Evolutionary conservation across 2,329 filamentous ascomycete species (phyloP), one percentile per base, ranked within the genome.

Genomic region (Coniochaeta pulveracea): DNA sequence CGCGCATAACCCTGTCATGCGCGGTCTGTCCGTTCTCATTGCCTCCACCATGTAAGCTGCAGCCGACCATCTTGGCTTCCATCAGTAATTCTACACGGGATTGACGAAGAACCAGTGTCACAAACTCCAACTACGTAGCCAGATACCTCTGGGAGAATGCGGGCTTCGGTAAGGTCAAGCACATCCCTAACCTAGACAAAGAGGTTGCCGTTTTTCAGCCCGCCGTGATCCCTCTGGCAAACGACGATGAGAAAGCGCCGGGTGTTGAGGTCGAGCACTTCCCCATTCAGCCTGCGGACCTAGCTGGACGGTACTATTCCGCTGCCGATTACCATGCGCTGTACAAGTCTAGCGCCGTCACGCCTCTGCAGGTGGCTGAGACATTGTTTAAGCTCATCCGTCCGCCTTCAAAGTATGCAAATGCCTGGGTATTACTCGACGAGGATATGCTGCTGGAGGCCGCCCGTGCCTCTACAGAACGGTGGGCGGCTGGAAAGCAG

Each of bases 301-400:
- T 61, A 10, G 44, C 53, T 5, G 63, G 60, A 11, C 66, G 71
- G 27, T 85, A 82, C 57, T 73, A 77, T 51, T 81, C 81, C 4
- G 71, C 76, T 16, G 67, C 71, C 10, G 85, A 94, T 57, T 94
- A 86, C 51, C 78, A 85, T 50, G 68, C 72, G 33, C 69, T 82
- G 25, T 93, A 88, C 59, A 68, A 66, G 40, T 72, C 72, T 5
- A 81, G 83, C 33, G 61, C 68, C 38, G 50, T 80, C 37, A 91
- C 84, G 0, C 86, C 86, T 0, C 63, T 73, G 0, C 71, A 78
- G 40, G 81, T 94, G 2, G 70, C 68, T 10, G 72, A 86, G 52
- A 68, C 72, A 1, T 62, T 94, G 11, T 63, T 93, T 2, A 76
- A 79, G 1, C 58, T 89, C 25, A 79, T 88, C 41, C 69, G 71